Evolutionary conservation across 371 early-diverging fungal species (phyloP).

Genomic region (Cokeromyces recurvatus): DNA sequence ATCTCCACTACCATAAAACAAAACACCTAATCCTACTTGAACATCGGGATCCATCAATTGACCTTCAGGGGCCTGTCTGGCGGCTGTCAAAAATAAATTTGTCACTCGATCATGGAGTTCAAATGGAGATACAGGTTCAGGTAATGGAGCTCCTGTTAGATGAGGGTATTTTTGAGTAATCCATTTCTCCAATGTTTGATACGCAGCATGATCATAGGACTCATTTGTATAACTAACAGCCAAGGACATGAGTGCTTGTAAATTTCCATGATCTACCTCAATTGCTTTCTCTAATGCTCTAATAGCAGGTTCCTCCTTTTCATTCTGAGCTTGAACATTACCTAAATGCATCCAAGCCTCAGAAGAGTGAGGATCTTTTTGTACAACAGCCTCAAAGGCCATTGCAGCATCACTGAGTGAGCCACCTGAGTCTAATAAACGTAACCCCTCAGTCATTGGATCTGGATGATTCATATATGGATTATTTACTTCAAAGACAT

Average conservation of each 20-base stretch:
- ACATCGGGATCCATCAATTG: constrained; percentile 86
- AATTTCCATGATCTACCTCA: constrained; percentile 54
- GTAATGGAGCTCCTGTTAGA: constrained; percentile 14
- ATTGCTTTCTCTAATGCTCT: constrained; percentile 72
- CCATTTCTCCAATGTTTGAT: constrained; percentile 46
- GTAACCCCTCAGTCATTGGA: constrained; percentile 50
- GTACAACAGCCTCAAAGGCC: constrained; percentile 79
- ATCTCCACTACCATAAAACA: constrained; percentile 89
- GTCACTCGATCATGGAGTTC: constrained; percentile 73
- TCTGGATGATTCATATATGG: constrained; percentile 59
- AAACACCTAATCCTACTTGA: constrained; percentile 91
- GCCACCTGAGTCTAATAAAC: constrained; percentile 47
- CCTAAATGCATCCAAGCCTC: constrained; percentile 80
- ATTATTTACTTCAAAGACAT: constrained; percentile 74
- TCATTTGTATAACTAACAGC: constrained; percentile 97
- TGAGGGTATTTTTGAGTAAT: constrained; percentile 42
- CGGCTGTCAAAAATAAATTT: constrained; percentile 75
- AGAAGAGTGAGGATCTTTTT: constrained; percentile 64
- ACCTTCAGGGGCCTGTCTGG: constrained; percentile 63
- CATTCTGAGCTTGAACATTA: constrained; percentile 80
- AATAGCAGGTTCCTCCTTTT: constrained; percentile 83
- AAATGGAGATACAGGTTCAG: constrained; percentile 35
- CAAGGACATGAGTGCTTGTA: constrained; percentile 75
- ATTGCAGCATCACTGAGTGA: constrained; percentile 72
- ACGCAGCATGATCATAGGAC: constrained; percentile 54